Base-by-base conservation (phyloP, 495 filamentous ascomycete species). In the Hypomontagnella monticulosa region DNA sequence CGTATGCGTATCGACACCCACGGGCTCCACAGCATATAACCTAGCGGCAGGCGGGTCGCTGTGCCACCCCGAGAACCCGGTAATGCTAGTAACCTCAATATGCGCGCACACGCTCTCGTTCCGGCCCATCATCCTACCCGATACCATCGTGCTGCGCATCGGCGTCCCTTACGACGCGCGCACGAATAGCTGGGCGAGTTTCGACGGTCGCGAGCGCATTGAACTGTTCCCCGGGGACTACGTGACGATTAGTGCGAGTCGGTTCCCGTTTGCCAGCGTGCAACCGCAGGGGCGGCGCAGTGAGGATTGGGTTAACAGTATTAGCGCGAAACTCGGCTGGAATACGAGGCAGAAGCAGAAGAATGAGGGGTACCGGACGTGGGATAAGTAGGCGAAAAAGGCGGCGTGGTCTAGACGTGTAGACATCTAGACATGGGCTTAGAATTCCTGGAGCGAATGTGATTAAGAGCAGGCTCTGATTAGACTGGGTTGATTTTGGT, bases 21-120 rank as follows among this genome's bases (percentile, higher is more conserved):
- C 92, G 0, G 95, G 95, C 36, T 95, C 91, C 11, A 99, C 95
- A 41, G 95, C 95, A 12, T 99, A 99, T 80, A 98, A 97, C 70
- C 91, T 99, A 37, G 94, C 94, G 0, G 95, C 96, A 11, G 96
- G 96, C 10, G 95, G 95, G 14, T 95, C 93, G 4, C 85, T 99
- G 18, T 97, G 93, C 60, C 95, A 99, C 68, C 95, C 95, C 0
- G 96, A 98, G 57, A 98, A 98, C 72, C 95, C 95, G 0, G 93
- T 98, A 40, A 96, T 99, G 75, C 88, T 99, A 1, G 85, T 99
- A 2, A 97, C 93, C 0, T 91, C 94, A 30, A 97, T 99, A 51
- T 97, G 94, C 73, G 93, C 95, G 12, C 95, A 99, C 76, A 97
- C 96, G 0, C 83, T 99, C 7, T 96, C 91, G 10, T 99, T 98